A percentile compares a stretch with the other conserved stretches of the same genome.
These are phyloP conservation scores for Torulaspora gathmanii DNA, from an alignment of 805 yeast genomes.

Conservation along the genomic window DNA sequence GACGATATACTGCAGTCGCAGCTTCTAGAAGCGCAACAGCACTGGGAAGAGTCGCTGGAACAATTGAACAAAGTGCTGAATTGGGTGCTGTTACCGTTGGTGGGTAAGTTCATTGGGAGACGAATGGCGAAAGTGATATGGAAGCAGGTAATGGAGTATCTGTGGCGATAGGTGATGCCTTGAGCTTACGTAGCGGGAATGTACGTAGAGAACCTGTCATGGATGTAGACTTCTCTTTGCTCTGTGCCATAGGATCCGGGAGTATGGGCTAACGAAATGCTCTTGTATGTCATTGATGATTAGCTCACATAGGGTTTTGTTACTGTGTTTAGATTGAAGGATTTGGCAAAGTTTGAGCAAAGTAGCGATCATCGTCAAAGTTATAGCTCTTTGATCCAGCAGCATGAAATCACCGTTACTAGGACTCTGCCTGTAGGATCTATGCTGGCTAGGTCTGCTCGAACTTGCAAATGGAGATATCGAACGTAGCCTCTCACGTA, in stretches of 20 bases:
- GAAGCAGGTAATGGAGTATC: constrained; percentile 24
- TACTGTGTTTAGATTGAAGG: neutral
- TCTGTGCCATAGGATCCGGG: constrained; percentile 8
- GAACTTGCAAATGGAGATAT: neutral
- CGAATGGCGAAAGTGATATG: constrained; percentile 44
- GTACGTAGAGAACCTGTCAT: neutral
- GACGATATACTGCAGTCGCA: constrained; percentile 26
- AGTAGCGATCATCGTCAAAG: constrained; percentile 3
- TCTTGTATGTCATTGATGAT: constrained; percentile 5
- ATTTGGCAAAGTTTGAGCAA: constrained; percentile 6
- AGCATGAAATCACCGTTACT: neutral
- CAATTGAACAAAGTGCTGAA: constrained; percentile 56
- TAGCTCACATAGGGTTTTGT: constrained; percentile 1
- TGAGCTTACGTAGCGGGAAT: constrained; percentile 1
- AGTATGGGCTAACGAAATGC: constrained; percentile 9
- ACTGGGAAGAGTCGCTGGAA: constrained; percentile 65
- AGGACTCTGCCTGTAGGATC: neutral
- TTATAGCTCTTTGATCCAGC: constrained; percentile 5
- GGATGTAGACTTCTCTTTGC: constrained; percentile 6
- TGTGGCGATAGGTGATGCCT: constrained; percentile 14
- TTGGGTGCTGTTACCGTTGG: constrained; percentile 57
- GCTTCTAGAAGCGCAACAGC: constrained; percentile 51
- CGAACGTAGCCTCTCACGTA: constrained; percentile 6
- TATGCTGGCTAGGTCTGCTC: neutral
- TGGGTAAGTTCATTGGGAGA: constrained; percentile 67